Percentiles rank a stretch among this genome's conserved stretches.
Conservation (phyloP, 1,139 yeast species). For the Meyerozyma smithsonii region DNA sequence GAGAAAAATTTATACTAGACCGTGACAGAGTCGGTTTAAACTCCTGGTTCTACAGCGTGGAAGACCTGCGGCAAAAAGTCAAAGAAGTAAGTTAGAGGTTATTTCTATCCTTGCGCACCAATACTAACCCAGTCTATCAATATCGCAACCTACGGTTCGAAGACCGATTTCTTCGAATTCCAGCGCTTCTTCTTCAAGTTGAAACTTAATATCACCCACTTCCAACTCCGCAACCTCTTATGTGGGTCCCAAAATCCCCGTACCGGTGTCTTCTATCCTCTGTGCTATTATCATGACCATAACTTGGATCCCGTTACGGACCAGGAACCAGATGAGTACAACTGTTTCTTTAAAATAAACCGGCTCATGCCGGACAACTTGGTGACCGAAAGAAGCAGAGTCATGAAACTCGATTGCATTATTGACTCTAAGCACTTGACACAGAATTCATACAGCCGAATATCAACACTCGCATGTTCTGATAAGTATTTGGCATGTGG, state of each 20-base stretch:
- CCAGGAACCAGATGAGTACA: constrained; percentile 20
- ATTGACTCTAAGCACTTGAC: constrained; percentile 35
- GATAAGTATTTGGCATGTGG: constrained; percentile 45
- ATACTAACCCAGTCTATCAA: constrained; percentile 20
- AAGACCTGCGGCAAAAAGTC: constrained; percentile 30
- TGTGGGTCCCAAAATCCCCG: constrained; percentile 35
- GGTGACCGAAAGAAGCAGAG: constrained; percentile 17
- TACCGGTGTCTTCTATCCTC: constrained; percentile 39
- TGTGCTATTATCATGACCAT: constrained; percentile 33
- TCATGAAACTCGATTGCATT: constrained; percentile 30
- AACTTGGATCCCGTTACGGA: constrained; percentile 20
- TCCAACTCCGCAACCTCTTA: constrained; percentile 52
- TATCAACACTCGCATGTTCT: constrained; percentile 47
- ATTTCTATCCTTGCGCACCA: background rate
- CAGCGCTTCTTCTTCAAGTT: constrained; percentile 40
- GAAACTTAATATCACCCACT: constrained; percentile 50
- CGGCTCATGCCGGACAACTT: constrained; percentile 26
- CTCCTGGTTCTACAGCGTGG: constrained; percentile 39
- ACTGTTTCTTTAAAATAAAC: constrained; percentile 34
- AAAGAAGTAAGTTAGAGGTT: constrained; percentile 24
- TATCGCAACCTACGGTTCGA: constrained; percentile 16
- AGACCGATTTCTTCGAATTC: constrained; percentile 35
- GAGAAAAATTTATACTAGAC: constrained; percentile 29
- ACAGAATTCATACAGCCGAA: constrained; percentile 31
- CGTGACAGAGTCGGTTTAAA: constrained; percentile 30